Evolutionary conservation across 768 basidiomycete species (phyloP).

Genomic region (Kwoniella botswanensis): DNA sequence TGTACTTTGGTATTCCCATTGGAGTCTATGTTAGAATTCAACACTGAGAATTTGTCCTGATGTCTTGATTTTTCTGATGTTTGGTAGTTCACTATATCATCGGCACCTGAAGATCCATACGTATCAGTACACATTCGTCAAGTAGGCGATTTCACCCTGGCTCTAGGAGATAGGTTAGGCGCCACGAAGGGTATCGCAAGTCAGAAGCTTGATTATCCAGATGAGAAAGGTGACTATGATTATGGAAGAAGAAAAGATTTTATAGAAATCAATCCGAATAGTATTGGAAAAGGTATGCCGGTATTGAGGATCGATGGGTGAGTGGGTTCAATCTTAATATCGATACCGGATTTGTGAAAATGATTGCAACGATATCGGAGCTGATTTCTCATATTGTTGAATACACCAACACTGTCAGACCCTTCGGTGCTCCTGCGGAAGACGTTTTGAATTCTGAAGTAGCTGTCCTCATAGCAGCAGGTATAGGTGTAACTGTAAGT

Average conservation of each 20-base stretch:
- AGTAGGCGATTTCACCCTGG: slow-evolving; percentile 64
- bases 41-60: background rate
- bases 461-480: slow-evolving; percentile 88
- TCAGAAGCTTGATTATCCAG: slow-evolving; percentile 68
- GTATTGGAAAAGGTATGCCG: slow-evolving; percentile 41
- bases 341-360: too few species aligned
- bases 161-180: slow-evolving; percentile 83
- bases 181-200: slow-evolving; percentile 35
- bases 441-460: slow-evolving; percentile 85
- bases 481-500: slow-evolving; percentile 81
- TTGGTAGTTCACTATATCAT: slow-evolving; percentile 88
- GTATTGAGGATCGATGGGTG: slow-evolving; percentile 47
- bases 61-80: slow-evolving; percentile 1
- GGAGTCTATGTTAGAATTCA: background rate
- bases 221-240: slow-evolving; percentile 66
- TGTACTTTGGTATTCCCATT: background rate
- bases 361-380: too few species aligned
- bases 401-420: slow-evolving; percentile 46
- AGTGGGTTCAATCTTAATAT: slow-evolving; percentile 9
- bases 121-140: slow-evolving; percentile 91
- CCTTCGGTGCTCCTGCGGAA: slow-evolving; percentile 91
- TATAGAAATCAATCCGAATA: slow-evolving; percentile 71
- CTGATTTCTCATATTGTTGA: background rate
- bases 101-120: slow-evolving; percentile 91
- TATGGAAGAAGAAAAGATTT: slow-evolving; percentile 69